Conservation (phyloP, 1,139 yeast genomes). For the Sugiyamaella xylanicola region DNA sequence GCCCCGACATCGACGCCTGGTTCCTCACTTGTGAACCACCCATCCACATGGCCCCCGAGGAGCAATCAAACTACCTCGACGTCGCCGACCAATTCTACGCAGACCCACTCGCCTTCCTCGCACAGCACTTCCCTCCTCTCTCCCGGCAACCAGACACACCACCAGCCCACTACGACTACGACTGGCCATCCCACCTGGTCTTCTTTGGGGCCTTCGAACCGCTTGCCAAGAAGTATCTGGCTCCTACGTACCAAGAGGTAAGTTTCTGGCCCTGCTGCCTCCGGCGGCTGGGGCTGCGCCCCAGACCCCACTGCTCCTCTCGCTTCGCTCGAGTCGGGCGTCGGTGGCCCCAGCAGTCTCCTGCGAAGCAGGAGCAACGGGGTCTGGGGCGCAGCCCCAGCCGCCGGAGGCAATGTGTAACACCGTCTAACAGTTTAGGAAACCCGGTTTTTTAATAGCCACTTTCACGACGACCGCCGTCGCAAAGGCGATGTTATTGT, state of each 20-base stretch:
- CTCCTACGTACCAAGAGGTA: constrained; percentile 50
- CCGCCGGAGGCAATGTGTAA: constrained; percentile 1
- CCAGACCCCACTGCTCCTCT: background rate
- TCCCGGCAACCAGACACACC: constrained; percentile 40
- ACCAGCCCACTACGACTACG: constrained; percentile 22
- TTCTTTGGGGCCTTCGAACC: constrained; percentile 67
- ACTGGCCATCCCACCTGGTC: constrained; percentile 74
- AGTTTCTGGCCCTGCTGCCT: constrained; percentile 7
- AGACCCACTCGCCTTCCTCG: constrained; percentile 59
- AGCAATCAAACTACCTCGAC: constrained; percentile 61
- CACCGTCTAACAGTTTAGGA: constrained; percentile 16
- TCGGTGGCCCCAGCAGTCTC: background rate
- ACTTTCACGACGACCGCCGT: constrained; percentile 84
- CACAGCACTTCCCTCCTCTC: constrained; percentile 28
- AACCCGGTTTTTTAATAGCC: constrained; percentile 69
- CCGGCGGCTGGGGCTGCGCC: constrained; percentile 6
- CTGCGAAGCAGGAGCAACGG: background rate
- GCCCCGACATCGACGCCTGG: constrained; percentile 61
- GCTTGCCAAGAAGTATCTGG: constrained; percentile 46
- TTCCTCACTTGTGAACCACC: constrained; percentile 94
- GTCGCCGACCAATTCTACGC: constrained; percentile 84
- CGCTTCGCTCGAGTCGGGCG: constrained; percentile 4
- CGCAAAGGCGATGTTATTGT: constrained; percentile 78
- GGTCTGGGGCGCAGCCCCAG: constrained; percentile 2
- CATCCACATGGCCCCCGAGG: constrained; percentile 40